phyloP scores from a whole-genome alignment of 2,329 filamentous ascomycete genomes.

The Pseudopyricularia javanii region DNA sequence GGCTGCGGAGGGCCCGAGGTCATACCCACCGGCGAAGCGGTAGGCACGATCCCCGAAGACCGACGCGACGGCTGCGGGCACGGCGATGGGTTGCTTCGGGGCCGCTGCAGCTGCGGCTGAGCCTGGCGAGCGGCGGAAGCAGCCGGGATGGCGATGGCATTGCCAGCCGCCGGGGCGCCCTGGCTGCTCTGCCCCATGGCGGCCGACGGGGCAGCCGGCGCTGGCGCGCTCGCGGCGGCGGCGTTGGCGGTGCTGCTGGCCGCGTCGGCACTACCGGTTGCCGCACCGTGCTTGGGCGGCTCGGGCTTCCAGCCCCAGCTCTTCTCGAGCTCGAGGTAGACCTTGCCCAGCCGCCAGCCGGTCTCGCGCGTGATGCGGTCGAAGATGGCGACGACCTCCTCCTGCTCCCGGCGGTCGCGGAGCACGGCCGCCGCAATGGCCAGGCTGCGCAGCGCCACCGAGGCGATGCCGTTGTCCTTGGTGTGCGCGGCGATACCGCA shows the following conservation, averaged over 20 bases:
- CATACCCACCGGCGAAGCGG: not conserved
- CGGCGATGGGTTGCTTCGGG: constrained; percentile 3
- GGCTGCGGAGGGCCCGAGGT: not conserved
- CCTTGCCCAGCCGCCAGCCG: constrained; percentile 63
- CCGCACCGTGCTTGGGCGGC: constrained; percentile 5
- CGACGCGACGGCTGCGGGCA: not conserved
- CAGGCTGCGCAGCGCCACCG: constrained; percentile 67
- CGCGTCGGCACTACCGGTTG: not conserved
- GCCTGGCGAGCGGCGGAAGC: constrained; percentile 12
- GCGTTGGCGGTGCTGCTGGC: constrained; percentile 8
- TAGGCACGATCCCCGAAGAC: not conserved
- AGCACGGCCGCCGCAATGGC: constrained; percentile 67
- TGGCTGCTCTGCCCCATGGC: not conserved
- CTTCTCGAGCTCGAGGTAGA: constrained; percentile 61
- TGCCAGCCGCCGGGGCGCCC: not conserved
- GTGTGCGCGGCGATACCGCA: constrained; percentile 83
- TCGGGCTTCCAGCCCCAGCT: constrained; percentile 63
- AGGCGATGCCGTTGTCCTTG: constrained; percentile 67
- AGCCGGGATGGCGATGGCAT: not conserved
- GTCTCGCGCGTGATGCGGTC: constrained; percentile 63
- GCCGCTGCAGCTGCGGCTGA: constrained; percentile 11
- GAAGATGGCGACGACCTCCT: constrained; percentile 69
- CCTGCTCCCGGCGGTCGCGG: constrained; percentile 56
- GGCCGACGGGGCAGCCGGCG: not conserved
- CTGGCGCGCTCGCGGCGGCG: constrained; percentile 1